phyloP scores from a whole-genome alignment of 108 stramenopile species.

The Asterionellopsis glacialis region DNA sequence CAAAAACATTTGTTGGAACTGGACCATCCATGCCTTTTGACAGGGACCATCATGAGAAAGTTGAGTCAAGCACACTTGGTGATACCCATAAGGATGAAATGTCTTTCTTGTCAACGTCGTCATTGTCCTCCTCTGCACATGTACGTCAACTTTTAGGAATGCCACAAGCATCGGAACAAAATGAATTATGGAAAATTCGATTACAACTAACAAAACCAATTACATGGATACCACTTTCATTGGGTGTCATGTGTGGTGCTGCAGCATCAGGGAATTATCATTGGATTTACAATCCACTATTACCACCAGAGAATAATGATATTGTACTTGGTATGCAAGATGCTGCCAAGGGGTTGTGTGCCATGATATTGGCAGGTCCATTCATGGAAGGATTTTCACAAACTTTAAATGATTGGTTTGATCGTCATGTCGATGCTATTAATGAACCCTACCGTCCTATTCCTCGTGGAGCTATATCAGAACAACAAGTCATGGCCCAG shows the following conservation, averaged over 20 bases:
- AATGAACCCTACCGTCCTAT: conserved; percentile 97
- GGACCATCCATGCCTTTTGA: too few relatives aligned
- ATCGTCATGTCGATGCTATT: conserved; percentile 96
- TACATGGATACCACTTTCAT: conserved; percentile 92
- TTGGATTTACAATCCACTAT: conserved; percentile 95
- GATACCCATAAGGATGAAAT: too few relatives aligned
- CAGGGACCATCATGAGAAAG: too few relatives aligned
- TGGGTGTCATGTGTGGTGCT: conserved; percentile 92
- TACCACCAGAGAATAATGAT: conserved; percentile 69
- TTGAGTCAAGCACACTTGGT: too few relatives aligned
- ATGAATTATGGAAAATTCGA: conserved; percentile 87
- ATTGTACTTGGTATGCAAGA: conserved; percentile 77
- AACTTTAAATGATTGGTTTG: conserved; percentile 98
- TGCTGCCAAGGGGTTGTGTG: conserved; percentile 79
- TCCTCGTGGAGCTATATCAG: conserved; percentile 87
- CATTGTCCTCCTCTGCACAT: conserved; percentile 17
- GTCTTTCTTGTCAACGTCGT: too few relatives aligned
- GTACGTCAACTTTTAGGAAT: conserved; percentile 83
- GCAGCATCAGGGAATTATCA: conserved; percentile 94
- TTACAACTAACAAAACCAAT: conserved; percentile 89
- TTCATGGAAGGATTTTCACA: conserved; percentile 95
- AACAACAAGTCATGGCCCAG: conserved; percentile 87
- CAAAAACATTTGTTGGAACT: too few relatives aligned
- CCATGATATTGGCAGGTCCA: conserved; percentile 92
- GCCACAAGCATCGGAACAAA: conserved; percentile 61